Base-by-base conservation (phyloP, 2,329 filamentous ascomycete genomes). In the Cladobotryum protrusum region DNA sequence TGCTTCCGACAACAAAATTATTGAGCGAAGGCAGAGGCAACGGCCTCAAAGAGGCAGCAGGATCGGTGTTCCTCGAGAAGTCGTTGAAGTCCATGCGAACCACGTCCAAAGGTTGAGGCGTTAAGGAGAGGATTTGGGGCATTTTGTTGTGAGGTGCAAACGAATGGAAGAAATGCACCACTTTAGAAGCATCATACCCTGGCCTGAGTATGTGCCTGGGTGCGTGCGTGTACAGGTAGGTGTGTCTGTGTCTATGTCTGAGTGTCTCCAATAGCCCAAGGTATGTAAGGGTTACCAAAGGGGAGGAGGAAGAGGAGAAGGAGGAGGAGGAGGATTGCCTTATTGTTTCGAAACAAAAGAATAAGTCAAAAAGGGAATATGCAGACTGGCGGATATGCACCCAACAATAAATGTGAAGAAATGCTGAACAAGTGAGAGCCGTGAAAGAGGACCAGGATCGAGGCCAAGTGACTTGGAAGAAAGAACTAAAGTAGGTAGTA, bases 91-190 rank as follows among this genome's bases (percentile, higher is more conserved):
- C 56, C 50, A 58, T 56, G 45, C 53, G 57, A 53, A 54, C 55
- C 51, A 56, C 53, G 44, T 59, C 53, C 55, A 60, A 57, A 45
- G 55, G 56, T 54, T 52, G 56, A 50, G 51, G 43, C 37, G 54
- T 52, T 52, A 57, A 50, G 35, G 59, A 56, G n/a, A 61, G 49
- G 46, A 61, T 56, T 53, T 61, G 57, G 50, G 56, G 51, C 59
- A 61, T 61, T 47, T 56, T 51, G 50, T 56, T 51, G 50, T 35
- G 17, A 39, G 42, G 42, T 44, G 43, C 39, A 48, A 45, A 46
- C 41, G 3, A 29, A 18, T 11, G 24, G 15, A 33, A 15, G 24
- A 24, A n/a, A 33, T 33, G 18, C 12, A 19, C 4, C 32, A 32
- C 20, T 29, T 36, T n/a, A 15, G 20, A 42, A 45, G 9, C 8